A percentile compares a stretch with the other conserved stretches of the same genome.
Evolutionary conservation across 768 basidiomycete genomes (phyloP).

Genomic region (Serendipita indica): DNA sequence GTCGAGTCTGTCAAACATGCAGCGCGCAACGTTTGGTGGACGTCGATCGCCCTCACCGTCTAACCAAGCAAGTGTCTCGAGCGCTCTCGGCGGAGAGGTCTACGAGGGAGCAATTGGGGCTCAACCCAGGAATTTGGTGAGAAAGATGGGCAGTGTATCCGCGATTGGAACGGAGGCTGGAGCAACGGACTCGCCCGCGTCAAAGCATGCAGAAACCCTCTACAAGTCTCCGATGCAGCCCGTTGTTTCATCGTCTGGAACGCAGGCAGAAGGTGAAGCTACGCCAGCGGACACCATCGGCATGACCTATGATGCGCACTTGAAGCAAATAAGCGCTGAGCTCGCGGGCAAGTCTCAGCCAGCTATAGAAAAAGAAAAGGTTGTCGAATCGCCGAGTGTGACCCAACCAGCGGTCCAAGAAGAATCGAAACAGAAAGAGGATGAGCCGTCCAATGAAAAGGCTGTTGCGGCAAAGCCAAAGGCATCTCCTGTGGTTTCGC

Average conservation of each 20-base stretch:
- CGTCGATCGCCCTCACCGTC: slow-evolving; percentile 1
- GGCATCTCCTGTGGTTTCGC: not conserved
- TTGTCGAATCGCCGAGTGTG: not conserved
- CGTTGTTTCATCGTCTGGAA: not conserved
- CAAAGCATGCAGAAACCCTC: not conserved
- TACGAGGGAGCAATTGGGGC: slow-evolving; percentile 3
- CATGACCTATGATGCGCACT: not conserved
- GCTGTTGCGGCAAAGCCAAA: not conserved
- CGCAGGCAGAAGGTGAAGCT: not conserved
- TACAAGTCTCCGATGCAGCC: not conserved
- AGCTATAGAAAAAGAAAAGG: not conserved
- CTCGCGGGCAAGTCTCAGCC: not conserved
- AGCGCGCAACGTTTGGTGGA: not conserved
- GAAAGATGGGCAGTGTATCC: not conserved
- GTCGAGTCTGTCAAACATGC: not conserved
- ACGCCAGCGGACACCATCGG: not conserved
- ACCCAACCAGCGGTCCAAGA: not conserved
- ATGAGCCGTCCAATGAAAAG: not conserved
- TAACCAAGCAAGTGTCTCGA: not conserved
- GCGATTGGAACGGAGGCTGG: not conserved
- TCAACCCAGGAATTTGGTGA: not conserved
- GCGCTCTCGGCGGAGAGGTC: not conserved
- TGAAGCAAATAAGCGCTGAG: not conserved
- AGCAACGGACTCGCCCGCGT: not conserved
- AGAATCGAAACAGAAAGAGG: not conserved